A percentile compares a stretch with the other conserved stretches of the same genome.
phyloP scores from a whole-genome alignment of 2,329 filamentous ascomycete species.

The Penicillium sp. region DNA sequence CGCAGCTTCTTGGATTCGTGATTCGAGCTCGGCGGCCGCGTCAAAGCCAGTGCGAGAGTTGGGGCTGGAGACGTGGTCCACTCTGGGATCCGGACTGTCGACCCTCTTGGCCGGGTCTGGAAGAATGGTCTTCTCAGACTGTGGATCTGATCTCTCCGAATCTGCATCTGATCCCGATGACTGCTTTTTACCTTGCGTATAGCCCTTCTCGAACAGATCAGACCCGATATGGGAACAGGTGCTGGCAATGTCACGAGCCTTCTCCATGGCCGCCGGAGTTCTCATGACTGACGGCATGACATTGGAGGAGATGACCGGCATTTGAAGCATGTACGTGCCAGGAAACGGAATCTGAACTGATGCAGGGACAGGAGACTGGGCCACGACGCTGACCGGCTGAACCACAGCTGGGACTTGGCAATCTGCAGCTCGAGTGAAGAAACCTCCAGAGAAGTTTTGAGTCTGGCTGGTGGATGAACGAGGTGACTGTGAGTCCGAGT shows the following conservation, averaged over 20 bases:
- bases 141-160: not conserved
- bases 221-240: slow-evolving; percentile 2
- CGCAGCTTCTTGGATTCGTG: not conserved
- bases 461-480: not conserved
- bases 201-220: not conserved
- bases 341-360: slow-evolving; percentile 23
- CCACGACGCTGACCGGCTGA: not conserved
- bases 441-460: slow-evolving; percentile 9
- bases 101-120: not conserved
- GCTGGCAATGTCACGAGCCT: not conserved
- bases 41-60: slow-evolving; percentile 3
- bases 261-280: not conserved
- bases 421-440: not conserved
- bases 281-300: not conserved
- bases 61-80: not conserved
- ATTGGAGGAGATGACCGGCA: slow-evolving; percentile 6
- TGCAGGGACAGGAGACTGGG: slow-evolving; percentile 22
- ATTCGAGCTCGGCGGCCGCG: not conserved
- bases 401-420: not conserved
- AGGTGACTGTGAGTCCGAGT: slow-evolving; percentile 8
- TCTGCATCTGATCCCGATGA: not conserved
- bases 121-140: not conserved
- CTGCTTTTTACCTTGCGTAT: not conserved
- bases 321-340: slow-evolving; percentile 25
- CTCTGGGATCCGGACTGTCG: not conserved